A percentile compares a stretch with the other conserved stretches of the same genome.
These are phyloP conservation scores for Collybiopsis luxurians DNA, from an alignment of 768 basidiomycete genomes.

Conservation along the genomic window DNA sequence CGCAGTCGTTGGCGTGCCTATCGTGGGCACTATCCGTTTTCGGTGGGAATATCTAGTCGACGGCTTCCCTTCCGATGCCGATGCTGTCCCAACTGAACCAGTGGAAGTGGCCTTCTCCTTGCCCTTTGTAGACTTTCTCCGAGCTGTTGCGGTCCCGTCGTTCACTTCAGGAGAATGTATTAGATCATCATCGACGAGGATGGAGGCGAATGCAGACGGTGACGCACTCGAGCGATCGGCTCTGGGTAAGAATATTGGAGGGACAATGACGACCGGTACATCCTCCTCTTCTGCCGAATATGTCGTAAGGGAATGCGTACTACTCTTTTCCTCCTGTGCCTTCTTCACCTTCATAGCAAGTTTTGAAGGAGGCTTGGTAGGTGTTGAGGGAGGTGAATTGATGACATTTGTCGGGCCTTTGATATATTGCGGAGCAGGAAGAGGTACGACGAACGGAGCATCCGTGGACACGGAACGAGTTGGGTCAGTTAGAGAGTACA, in stretches of 20 bases:
- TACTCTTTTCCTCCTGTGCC: conserved; percentile 20
- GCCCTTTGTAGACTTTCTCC: conserved; percentile 18
- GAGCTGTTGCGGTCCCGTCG: conserved; percentile 15
- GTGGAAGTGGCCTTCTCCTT: conserved; percentile 19
- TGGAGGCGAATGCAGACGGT: conserved; percentile 75
- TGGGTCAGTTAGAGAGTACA: conserved; percentile 60
- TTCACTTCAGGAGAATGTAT: conserved; percentile 29
- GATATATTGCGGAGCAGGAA: conserved; percentile 21
- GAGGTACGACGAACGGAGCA: conserved; percentile 42
- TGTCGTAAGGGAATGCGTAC: background rate
- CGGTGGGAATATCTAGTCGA: conserved; percentile 21
- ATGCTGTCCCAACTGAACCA: conserved; percentile 9
- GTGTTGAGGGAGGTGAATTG: conserved; percentile 57
- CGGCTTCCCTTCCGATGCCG: conserved; percentile 15
- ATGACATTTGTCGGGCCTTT: conserved; percentile 25
- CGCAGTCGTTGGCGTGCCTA: conserved; percentile 29
- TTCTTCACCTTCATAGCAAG: conserved; percentile 72
- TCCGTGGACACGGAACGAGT: conserved; percentile 38
- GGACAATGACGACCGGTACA: conserved; percentile 31
- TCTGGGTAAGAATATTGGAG: conserved; percentile 59
- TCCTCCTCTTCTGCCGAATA: conserved; percentile 32
- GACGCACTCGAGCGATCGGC: conserved; percentile 61
- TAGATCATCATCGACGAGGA: conserved; percentile 58
- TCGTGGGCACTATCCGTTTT: conserved; percentile 31
- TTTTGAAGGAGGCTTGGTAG: conserved; percentile 59